Base-by-base conservation (phyloP, 176 grass and related monocot genomes). In the Ensete ventricosum region DNA sequence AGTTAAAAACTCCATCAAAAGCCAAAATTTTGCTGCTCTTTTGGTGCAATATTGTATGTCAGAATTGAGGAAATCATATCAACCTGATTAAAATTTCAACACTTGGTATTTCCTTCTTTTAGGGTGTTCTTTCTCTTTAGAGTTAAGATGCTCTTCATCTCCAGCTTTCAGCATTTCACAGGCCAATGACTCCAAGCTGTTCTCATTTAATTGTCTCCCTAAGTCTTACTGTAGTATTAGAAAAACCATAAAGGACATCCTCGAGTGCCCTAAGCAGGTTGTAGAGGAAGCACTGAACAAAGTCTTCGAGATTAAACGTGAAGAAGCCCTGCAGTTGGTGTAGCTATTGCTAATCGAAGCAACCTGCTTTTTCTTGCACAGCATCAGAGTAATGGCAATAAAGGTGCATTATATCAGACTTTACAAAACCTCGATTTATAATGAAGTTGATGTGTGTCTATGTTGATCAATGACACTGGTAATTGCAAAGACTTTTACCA, bases 231-330 rank as follows among this genome's bases (percentile, higher is more conserved):
- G 1, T 19, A 60, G 16, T 4, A 60, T 60, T 60, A 60, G 57
- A 60, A 60, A 60, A 43, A 60, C 19, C 26, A 1, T 48, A 68
- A 29, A 67, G 16, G 17, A 48, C 25, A 1, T 67, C 21, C 11
- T 67, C 43, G 14, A 14, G 7, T 67, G 72, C 60, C 80, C 74
- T 67, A 50, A 53, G 51, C 50, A 98, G 95, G 88, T 84, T 14
- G 96, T 99, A 49, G 96, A 99, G 90, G 88, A 84, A 80, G 59
- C 76, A 0, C 80, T 99, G 12, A 76, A 86, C 69, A 95, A 52
- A 80, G 76, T 99, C 2, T 88, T 99, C 54, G 88, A 99, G 51
- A 99, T 99, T 62, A 99, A 99, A 86, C 84, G 91, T 14, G 64
- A 89, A 83, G 91, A 99, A 86, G 7, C 85, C 4, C 51, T 70